phyloP scores from a whole-genome alignment of 1,139 yeast species.

The Starmera stellimalicola region DNA sequence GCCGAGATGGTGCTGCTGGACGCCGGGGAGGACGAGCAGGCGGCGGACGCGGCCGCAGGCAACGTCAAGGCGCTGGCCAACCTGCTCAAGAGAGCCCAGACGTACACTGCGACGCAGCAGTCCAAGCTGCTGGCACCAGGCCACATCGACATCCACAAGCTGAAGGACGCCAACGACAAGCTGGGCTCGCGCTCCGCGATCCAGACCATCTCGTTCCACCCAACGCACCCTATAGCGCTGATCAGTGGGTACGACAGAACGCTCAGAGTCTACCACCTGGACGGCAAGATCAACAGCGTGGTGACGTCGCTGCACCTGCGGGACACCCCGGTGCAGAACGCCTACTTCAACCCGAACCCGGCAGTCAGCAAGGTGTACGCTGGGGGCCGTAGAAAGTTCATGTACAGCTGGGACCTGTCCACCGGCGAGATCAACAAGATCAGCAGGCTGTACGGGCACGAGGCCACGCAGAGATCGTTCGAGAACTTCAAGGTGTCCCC shows the following conservation, averaged over 20 bases:
- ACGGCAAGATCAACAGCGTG: constrained; percentile 75
- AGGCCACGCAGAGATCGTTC: constrained; percentile 74
- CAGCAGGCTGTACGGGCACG: constrained; percentile 87
- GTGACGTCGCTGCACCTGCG: constrained; percentile 76
- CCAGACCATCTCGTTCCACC: constrained; percentile 80
- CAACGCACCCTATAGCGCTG: constrained; percentile 69
- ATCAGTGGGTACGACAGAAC: constrained; percentile 94
- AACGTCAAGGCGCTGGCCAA: constrained; percentile 49
- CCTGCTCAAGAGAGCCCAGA: constrained; percentile 48
- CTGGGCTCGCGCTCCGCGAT: constrained; percentile 68
- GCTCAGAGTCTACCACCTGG: constrained; percentile 77
- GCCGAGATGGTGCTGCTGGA: constrained; percentile 18
- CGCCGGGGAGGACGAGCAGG: constrained; percentile 25
- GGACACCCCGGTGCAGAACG: constrained; percentile 73
- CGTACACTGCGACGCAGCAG: constrained; percentile 41
- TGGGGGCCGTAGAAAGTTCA: constrained; percentile 85
- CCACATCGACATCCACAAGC: constrained; percentile 62
- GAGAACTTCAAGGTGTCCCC: constrained; percentile 73
- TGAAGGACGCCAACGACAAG: constrained; percentile 77
- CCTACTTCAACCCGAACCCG: constrained; percentile 45
- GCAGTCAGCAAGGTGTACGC: constrained; percentile 57
- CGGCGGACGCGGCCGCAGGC: constrained; percentile 30
- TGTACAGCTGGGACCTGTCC: constrained; percentile 85
- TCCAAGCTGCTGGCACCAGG: constrained; percentile 61
- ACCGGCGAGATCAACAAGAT: constrained; percentile 75